Base-by-base conservation (phyloP, 2,329 filamentous ascomycete species). In the Neoarthrinium moseri region DNA sequence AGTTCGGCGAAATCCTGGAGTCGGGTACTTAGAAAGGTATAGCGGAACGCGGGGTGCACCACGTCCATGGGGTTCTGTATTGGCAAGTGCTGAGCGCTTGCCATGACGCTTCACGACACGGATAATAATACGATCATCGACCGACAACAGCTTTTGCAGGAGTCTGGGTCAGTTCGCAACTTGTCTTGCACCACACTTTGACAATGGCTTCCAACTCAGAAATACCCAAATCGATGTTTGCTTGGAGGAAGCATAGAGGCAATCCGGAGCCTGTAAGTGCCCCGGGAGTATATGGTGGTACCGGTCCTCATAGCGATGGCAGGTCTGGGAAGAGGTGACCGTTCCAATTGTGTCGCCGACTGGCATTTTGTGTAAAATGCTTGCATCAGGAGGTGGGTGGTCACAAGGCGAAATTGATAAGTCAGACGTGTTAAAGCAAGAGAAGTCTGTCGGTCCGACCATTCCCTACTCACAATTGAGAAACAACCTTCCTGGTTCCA, bases 201-300 rank as follows among this genome's bases (percentile, higher is more conserved):
- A n/a, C n/a, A 35, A 21, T 27, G 33, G 24, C 10, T 32, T 55
- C 57, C 51, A 15, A 34, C 2, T 22, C 24, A 8, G 3, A 34
- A 12, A 42, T 59, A 8, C 56, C 58, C 6, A 36, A 46, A 39
- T 61, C 60, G 3, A 68, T 68, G 65, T 51, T 54, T 37, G 65
- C 62, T 1, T 68, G 65, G 65, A 56, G 61, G 30, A 66, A 66
- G 47, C 59, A 66, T 38, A 56, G 50, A 43, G 65, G 63, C 34
- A 59, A 55, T 23, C 55, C 54, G 2, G 50, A 55, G 13, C 59
- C 61, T 13, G 54, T 60, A 48, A 13, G 48, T 45, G 12, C 15
- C 17, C 38, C 21, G 22, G n/a, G 11, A 39, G 10, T 11, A 23
- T 21, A 10, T 17, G 21, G 10, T 7, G 17, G 5, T 15, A 24